These are phyloP conservation scores for Verticillium nonalfalfae DNA, from an alignment of 2,329 filamentous ascomycete species.

Conservation along the genomic window DNA sequence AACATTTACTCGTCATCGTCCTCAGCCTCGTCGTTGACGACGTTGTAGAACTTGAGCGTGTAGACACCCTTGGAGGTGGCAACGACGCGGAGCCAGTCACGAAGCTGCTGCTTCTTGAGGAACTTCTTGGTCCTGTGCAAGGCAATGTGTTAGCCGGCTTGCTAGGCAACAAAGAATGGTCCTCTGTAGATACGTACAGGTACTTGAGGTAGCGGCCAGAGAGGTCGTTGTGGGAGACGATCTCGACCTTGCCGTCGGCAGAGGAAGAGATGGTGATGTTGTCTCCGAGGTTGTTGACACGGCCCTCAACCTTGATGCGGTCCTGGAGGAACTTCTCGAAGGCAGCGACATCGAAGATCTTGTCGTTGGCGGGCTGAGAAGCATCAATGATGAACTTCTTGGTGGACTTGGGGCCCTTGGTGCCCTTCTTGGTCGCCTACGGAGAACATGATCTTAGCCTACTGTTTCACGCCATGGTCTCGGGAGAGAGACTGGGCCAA, in stretches of 20 bases:
- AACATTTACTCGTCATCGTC: constrained; percentile 92
- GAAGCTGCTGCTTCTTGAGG: constrained; percentile 99
- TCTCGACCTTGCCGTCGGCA: constrained; percentile 96
- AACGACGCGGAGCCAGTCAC: constrained; percentile 99
- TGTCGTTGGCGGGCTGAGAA: constrained; percentile 95
- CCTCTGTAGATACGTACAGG: constrained; percentile 58
- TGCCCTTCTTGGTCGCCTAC: constrained; percentile 53
- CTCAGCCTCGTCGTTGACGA: constrained; percentile 95
- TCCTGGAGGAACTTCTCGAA: constrained; percentile 99
- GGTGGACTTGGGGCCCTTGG: constrained; percentile 66
- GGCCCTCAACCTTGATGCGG: constrained; percentile 99
- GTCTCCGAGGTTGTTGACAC: constrained; percentile 96
- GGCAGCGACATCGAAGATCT: constrained; percentile 98
- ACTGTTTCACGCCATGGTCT: constrained; percentile 69
- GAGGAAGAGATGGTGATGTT: constrained; percentile 82
- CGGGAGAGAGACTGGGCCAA: constrained; percentile 54
- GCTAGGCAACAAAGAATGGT: neutral
- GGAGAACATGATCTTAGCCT: constrained; percentile 75
- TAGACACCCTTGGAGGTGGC: constrained; percentile 97
- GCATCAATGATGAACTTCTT: constrained; percentile 99
- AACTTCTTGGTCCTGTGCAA: constrained; percentile 92
- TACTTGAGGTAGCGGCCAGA: constrained; percentile 99
- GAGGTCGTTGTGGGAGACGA: constrained; percentile 95
- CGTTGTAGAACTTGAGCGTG: constrained; percentile 99
- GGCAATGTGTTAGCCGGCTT: neutral